Base-by-base conservation (phyloP, 805 yeast genomes). In the Saccharomyces cerevisiae region DNA sequence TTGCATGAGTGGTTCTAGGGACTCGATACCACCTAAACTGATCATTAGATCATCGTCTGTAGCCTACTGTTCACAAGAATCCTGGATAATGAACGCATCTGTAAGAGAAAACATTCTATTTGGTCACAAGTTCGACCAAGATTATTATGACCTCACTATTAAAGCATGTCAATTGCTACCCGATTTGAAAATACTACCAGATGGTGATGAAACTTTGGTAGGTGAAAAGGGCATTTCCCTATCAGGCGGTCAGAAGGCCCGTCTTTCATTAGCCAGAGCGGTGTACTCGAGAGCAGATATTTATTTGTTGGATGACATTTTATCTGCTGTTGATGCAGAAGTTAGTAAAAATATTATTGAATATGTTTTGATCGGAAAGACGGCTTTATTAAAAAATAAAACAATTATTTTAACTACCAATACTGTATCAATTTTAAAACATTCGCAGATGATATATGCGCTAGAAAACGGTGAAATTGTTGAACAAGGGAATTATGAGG, bases 251-350 rank as follows among this genome's bases (percentile, higher is more conserved):
- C 87, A 82, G 63, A 82, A 80, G 63, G 85, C 85, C 0, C 68
- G 90, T 65, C 69, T 84, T 29, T 77, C 84, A 13, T 70, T 84
- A 47, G 89, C 89, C 0, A 76, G 90, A 61, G 87, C 89, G 0
- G 84, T 84, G 4, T 84, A 84, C 63, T 70, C 87, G 0, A 70
- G 82, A 52, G 75, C 79, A 1, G 87, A 83, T 66, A 72, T 83
- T 6, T 78, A 79, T 55, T 64, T 84, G 43, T 59, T 84, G 52
- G 90, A 84, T 70, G 90, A 84, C 64, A 75, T 84, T 27, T 70
- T 84, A 54, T 79, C 85, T 59, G 89, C 89, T 1, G 90, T 84
- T 21, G 90, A 84, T 70, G 82, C 87, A 2, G 84, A 84, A 63
- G 90, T 84, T 50, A 82, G 85, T 48, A 77, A 73, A 56, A 77